Evolutionary conservation across 805 yeast genomes (phyloP), one percentile per base, ranked within the genome.

Genomic region (Lipomyces spencermartinsiae): DNA sequence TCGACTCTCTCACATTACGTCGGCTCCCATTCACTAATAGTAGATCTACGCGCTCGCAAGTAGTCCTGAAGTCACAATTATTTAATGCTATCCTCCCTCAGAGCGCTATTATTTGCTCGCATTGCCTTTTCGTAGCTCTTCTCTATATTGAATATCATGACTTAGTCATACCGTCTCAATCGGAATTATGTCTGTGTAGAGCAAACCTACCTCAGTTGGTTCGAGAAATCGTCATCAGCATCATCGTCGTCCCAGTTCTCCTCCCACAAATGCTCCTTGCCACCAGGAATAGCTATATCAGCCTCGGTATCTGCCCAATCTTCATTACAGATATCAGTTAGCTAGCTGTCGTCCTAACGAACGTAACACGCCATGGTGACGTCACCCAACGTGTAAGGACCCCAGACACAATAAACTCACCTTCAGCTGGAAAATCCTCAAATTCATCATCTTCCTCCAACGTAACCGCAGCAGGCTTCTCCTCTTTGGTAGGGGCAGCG

Each of bases 201-300:
- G 22, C 49, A 43, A 43, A 43, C 43, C 10, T 80, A 82, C 85
- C 88, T 87, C 77, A 94, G 83, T 74, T 85, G 88, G 70, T 84
- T 84, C 56, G 95, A 87, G 80, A 94, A 95, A 72, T 92, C 92
- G 75, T 93, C 98, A 68, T 91, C 95, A 67, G 89, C 91, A 75
- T 93, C 97, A 68, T 81, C 83, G 70, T 93, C 97, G 77, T 94
- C 98, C 99, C 99, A 94, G 78, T 92, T 94, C 79, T 93, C 97
- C 74, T 93, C 97, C 98, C 98, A 93, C 62, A 93, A 85, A 70
- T 87, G 84, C 74, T 86, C 79, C 78, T 85, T 82, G 73, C 83
- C 81, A 49, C 76, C 77, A 37, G 74, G 65, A 53, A 70, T 73
- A 74, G 84, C 76, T 69, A 84, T 83, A 71, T 86, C 77, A 65